Evolutionary conservation across 2,329 filamentous ascomycete genomes (phyloP), one percentile per base, ranked within the genome.

Genomic region (Alternaria gaisen): DNA sequence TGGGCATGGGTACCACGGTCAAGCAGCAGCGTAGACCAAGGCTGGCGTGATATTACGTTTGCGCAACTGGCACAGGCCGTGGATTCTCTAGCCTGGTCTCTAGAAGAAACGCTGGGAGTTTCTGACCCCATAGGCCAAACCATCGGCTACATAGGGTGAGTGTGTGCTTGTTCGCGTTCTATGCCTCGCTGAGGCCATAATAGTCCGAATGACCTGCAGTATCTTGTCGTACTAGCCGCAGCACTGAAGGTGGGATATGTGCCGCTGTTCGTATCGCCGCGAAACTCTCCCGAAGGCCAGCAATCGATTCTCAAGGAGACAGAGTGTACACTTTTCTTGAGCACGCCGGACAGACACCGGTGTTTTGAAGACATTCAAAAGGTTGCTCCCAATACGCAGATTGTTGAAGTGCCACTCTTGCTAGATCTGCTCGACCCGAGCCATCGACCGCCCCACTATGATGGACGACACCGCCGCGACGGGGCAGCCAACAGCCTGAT

Each of bases 171-270:
- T 38, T 38, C 36, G 36, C 36, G 36, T 38, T 38, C 36, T 38
- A 38, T 38, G 36, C 36, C 14, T 38, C 36, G 36, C 36, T 38
- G 36, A 51, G 20, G 6, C 32, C 22, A 51, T n/a, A 40, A 34
- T 34, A 26, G 32, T 51, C 30, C 22, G 14, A 51, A 51, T 22
- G 47, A 51, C 20, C 36, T n/a, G 36, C 36, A 38, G 36, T 51
- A 51, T 51, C 47, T 51, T 51, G 12, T 51, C 18, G 22, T 51
- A 22, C 47, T 40, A 18, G 32, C 47, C 32, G 47, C 47, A n/a
- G 20, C 32, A 26, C 47, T 51, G 9, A 51, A 51, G 20, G 47
- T 51, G 34, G 34, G 47, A 5, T 51, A 51, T 26, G 47, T 51
- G 18, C 34, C 47, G 20, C 47, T 51, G n/a, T 41, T 51, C 34